Conservation (phyloP, 1,139 yeast species). For the Saccharomyces pastorianus region DNA sequence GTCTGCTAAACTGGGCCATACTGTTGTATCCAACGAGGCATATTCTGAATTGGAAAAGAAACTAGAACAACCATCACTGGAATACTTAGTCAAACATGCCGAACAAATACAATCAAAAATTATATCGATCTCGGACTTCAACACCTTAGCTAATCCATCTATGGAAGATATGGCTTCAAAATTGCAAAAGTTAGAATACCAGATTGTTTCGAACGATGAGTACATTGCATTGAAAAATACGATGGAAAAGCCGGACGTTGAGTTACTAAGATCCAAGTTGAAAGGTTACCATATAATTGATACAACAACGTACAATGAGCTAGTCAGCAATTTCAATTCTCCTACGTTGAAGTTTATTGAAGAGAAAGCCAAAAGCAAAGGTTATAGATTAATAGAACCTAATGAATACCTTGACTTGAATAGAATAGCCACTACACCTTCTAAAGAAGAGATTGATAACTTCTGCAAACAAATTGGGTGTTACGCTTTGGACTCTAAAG, state of each 20-base stretch:
- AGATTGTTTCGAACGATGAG: conserved; percentile 30
- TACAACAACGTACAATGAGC: conserved; percentile 26
- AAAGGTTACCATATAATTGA: conserved; percentile 17
- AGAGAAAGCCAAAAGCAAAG: background rate
- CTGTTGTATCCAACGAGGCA: conserved; percentile 9
- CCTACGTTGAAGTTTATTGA: conserved; percentile 5
- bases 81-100: conserved; percentile 19
- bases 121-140: conserved; percentile 4
- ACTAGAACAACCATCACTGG: conserved; percentile 5
- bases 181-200: conserved; percentile 24
- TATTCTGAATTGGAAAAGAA: conserved; percentile 7
- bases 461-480: background rate
- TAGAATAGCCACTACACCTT: conserved; percentile 1
- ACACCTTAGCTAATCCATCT: background rate
- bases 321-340: conserved; percentile 22
- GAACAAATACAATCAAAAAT: background rate
- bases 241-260: conserved; percentile 12
- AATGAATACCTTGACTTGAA: conserved; percentile 11
- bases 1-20: conserved; percentile 21
- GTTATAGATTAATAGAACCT: background rate
- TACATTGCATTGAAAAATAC: conserved; percentile 17
- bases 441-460: conserved; percentile 1
- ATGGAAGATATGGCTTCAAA: conserved; percentile 16
- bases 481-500: background rate
- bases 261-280: conserved; percentile 23